Evolutionary conservation across 176 grass and related monocot species (phyloP), one percentile per base, ranked within the genome.

Genomic region (Rhipidocladum racemiflorum): DNA sequence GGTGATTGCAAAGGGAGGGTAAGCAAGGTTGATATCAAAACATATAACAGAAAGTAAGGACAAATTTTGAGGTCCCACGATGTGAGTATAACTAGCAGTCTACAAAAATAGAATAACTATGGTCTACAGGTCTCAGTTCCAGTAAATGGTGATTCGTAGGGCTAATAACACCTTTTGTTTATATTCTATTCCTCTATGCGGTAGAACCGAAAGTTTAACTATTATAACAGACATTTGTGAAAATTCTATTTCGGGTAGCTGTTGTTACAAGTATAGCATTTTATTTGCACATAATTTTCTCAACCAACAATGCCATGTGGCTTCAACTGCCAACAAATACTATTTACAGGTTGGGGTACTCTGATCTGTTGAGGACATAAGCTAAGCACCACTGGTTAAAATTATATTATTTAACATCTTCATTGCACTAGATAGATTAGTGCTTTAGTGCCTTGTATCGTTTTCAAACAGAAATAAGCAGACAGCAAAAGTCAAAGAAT

Each of bases 21-120:
- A 64, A 50, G 65, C 23, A 83, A 83, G 39, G 44, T 64, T 83
- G 27, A 23, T 46, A 53, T 74, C 15, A 74, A 53, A 77, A 48
- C n/a, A 21, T 65, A 62, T 62, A 18, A 46, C 35, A 49, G 14
- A 54, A 65, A 65, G 18, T 53, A 65, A 76, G 11, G 4, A 62
- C 0, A 38, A 29, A 12, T 39, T 35, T 38, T 28, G 54, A 70
- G 8, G 40, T 50, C 16, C 45, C 0, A 53, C 71, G 20, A 9
- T 42, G 21, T 20, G 42, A 50, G 21, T 12, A 62, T 21, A 78
- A 85, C 7, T 70, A 85, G 20, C 13, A 36, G 29, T 53, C 39
- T 70, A 32, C 63, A 84, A 77, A 32, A 61, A 3, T 50, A 51
- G 18, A 48, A 70, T 38, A 54, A 54, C 6, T 43, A 32, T 16